A percentile compares a stretch with the other conserved stretches of the same genome.
phyloP scores from a whole-genome alignment of 2,329 filamentous ascomycete genomes.

The Penicillium sp. region DNA sequence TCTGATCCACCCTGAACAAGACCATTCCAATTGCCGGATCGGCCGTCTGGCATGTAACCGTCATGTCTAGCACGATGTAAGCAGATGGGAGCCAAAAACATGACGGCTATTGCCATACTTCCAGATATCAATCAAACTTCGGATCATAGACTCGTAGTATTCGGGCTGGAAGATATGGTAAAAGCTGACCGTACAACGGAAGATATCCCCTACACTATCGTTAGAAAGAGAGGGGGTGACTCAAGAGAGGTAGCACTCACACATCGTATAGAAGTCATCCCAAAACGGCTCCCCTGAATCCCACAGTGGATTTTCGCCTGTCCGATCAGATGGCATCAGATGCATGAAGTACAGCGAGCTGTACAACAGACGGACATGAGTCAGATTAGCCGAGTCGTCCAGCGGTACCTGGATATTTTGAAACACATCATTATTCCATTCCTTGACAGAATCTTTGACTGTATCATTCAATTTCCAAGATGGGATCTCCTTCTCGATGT shows the following conservation, averaged over 20 bases:
- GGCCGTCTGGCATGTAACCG: slow-evolving; percentile 69
- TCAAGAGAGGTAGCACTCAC: slow-evolving; percentile 39
- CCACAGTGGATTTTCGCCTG: slow-evolving; percentile 73
- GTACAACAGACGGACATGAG: slow-evolving; percentile 39
- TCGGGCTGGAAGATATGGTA: slow-evolving; percentile 69
- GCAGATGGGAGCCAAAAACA: no score
- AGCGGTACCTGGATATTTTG: slow-evolving; percentile 50
- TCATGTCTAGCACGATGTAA: slow-evolving; percentile 38
- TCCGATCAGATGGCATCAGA: slow-evolving; percentile 71
- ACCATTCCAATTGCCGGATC: slow-evolving; percentile 71
- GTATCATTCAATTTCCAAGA: slow-evolving; percentile 65
- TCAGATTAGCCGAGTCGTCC: slow-evolving; percentile 39
- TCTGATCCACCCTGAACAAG: slow-evolving; percentile 70
- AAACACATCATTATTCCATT: slow-evolving; percentile 65
- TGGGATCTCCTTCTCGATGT: slow-evolving; percentile 69
- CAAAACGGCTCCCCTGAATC: slow-evolving; percentile 69
- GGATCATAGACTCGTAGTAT: slow-evolving; percentile 69
- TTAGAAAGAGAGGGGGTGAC: neutral
- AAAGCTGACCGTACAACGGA: slow-evolving; percentile 69
- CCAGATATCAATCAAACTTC: slow-evolving; percentile 72
- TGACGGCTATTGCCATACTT: slow-evolving; percentile 46
- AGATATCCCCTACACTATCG: slow-evolving; percentile 62
- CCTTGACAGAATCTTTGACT: slow-evolving; percentile 57
- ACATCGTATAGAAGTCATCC: slow-evolving; percentile 69
- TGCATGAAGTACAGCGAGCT: slow-evolving; percentile 66